Conservation (phyloP, 768 basidiomycete genomes). For the Kwoniella dejecticola region DNA sequence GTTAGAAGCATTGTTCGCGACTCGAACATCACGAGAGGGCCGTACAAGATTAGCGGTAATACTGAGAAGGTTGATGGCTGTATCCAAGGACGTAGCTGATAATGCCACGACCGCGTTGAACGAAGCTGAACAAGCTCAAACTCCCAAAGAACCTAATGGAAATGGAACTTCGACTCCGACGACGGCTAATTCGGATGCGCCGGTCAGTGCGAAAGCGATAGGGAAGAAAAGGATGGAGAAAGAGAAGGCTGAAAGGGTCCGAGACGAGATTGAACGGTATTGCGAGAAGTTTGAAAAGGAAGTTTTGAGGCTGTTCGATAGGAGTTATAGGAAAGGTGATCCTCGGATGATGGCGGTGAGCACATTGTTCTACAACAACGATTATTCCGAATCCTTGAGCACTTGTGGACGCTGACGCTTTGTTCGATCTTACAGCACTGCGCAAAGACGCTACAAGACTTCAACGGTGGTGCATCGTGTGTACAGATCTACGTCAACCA, state of each 20-base stretch:
- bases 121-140: constrained; percentile 36
- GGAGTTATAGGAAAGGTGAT: constrained; percentile 93
- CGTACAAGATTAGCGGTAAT: constrained; percentile 84
- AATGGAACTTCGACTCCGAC: constrained; percentile 2
- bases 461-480: constrained; percentile 95
- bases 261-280: constrained; percentile 91
- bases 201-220: constrained; percentile 62
- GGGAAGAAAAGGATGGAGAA: constrained; percentile 69
- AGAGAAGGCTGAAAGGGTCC: constrained; percentile 69
- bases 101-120: constrained; percentile 39
- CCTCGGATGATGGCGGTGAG: constrained; percentile 98
- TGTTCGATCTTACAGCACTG: constrained; percentile 70
- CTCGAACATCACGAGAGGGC: constrained; percentile 71
- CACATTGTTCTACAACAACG: constrained; percentile 2
- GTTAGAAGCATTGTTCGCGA: constrained; percentile 65
- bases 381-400: too few relatives aligned
- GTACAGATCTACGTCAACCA: constrained; percentile 99
- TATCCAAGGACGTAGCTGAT: constrained; percentile 87
- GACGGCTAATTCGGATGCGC: constrained; percentile 5
- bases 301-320: constrained; percentile 92
- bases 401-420: neutral
- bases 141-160: constrained; percentile 22
- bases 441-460: constrained; percentile 92
- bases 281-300: constrained; percentile 99
- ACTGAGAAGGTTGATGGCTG: constrained; percentile 75